phyloP scores from a whole-genome alignment of 176 grass and related monocot genomes.

The Oryza brachyantha region DNA sequence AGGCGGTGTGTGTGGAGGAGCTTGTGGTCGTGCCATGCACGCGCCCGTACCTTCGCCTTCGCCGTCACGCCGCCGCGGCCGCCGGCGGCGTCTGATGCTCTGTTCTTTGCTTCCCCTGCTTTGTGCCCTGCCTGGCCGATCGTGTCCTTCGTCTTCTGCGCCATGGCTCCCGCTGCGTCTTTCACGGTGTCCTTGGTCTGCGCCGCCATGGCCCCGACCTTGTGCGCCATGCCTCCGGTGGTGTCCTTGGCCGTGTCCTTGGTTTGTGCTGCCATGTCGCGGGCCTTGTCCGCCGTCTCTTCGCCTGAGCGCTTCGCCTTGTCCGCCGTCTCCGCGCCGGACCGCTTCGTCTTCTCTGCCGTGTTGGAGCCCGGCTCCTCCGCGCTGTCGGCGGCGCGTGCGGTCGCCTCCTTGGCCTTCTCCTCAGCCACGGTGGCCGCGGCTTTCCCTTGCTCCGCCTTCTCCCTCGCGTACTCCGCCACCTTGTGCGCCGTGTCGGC shows the following conservation, averaged over 20 bases:
- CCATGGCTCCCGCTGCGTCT: conserved; percentile 27
- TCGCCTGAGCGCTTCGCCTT: not conserved
- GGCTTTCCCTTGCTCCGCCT: conserved; percentile 30
- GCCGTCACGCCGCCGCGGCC: not conserved
- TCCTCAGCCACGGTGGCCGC: not conserved
- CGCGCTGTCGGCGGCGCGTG: conserved; percentile 24
- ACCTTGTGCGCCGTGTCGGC: conserved; percentile 22
- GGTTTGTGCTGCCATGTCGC: conserved; percentile 20
- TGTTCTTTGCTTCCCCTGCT: conserved; percentile 12
- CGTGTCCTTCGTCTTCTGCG: conserved; percentile 31
- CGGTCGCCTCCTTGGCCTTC: conserved; percentile 28
- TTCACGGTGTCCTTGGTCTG: conserved; percentile 23
- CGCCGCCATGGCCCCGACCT: not conserved
- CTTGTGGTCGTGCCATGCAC: not conserved
- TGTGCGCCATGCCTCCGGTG: not conserved
- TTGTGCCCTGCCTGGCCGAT: not conserved
- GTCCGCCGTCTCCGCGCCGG: conserved; percentile 12
- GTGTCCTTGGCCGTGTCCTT: not conserved
- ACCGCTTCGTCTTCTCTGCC: not conserved
- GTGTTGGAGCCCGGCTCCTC: conserved; percentile 24
- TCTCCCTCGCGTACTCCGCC: conserved; percentile 42
- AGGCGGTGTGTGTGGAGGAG: not conserved
- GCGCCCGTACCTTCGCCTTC: conserved; percentile 34
- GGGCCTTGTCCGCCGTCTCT: conserved; percentile 19
- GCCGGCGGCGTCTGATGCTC: not conserved